Evolutionary conservation across 371 early-diverging fungal species (phyloP).

Genomic region (Mortierella sp.): DNA sequence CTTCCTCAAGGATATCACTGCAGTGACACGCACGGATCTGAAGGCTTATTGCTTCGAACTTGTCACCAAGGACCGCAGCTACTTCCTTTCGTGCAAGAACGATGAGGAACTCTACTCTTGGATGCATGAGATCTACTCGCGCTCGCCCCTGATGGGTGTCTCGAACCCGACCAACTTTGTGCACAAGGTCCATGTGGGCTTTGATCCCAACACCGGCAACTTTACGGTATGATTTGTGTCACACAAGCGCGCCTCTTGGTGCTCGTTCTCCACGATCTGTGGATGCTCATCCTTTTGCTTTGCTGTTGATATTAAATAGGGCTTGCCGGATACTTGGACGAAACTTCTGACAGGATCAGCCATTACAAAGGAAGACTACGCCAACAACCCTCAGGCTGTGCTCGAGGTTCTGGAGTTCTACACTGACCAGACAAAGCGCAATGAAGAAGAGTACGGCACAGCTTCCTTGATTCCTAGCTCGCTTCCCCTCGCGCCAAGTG

Average conservation of each 20-base stretch:
- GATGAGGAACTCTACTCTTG: conserved; percentile 96
- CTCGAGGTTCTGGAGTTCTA: conserved; percentile 97
- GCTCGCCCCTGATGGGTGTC: conserved; percentile 87
- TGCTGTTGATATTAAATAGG: conserved; percentile 57
- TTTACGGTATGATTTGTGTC: conserved; percentile 78
- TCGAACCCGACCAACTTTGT: conserved; percentile 95
- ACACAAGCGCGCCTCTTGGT: conserved; percentile 1
- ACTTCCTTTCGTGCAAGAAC: conserved; percentile 86
- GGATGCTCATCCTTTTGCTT: background rate
- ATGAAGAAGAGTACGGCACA: conserved; percentile 61
- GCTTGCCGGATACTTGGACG: conserved; percentile 95
- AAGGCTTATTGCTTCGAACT: conserved; percentile 93
- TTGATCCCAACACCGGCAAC: conserved; percentile 92
- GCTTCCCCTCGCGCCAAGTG: conserved; percentile 27
- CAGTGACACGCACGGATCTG: conserved; percentile 84
- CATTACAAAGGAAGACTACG: conserved; percentile 95
- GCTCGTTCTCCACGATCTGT: background rate
- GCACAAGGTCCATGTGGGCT: conserved; percentile 96
- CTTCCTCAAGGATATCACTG: conserved; percentile 88
- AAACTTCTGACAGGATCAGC: conserved; percentile 88
- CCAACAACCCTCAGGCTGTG: conserved; percentile 97
- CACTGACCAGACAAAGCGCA: conserved; percentile 79
- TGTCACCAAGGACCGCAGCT: conserved; percentile 85
- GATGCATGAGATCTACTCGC: conserved; percentile 95
- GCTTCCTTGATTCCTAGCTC: conserved; percentile 30